Conservation (phyloP, 371 early-diverging fungal species). For the Funneliformis caledonium region DNA sequence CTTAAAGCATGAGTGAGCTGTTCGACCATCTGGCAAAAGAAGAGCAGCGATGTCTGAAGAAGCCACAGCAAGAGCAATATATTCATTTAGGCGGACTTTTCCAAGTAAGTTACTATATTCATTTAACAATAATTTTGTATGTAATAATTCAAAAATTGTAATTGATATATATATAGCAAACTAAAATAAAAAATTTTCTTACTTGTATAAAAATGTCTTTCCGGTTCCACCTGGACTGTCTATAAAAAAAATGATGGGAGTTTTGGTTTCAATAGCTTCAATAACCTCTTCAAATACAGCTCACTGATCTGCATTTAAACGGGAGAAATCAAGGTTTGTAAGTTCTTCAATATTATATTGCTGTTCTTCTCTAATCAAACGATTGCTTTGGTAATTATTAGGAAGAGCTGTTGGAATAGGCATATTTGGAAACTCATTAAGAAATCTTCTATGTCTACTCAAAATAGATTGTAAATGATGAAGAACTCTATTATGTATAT, state of each 20-base stretch:
- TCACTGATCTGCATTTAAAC: background rate
- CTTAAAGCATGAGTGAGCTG: constrained; percentile 45
- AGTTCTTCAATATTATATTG: background rate
- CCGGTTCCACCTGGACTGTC: constrained; percentile 42
- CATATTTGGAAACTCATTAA: constrained; percentile 18
- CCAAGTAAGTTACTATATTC: background rate
- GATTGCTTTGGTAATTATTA: background rate
- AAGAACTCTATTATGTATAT: constrained; percentile 3
- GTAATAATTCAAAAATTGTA: too few relatives aligned
- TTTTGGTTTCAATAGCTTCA: background rate
- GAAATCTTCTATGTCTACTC: background rate
- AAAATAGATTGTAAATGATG: background rate
- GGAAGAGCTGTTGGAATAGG: background rate
- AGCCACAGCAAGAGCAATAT: constrained; percentile 42
- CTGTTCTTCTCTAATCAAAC: constrained; percentile 10
- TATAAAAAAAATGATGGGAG: constrained; percentile 38
- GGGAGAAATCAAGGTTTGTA: background rate
- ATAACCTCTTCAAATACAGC: constrained; percentile 12
- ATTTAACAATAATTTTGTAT: too few relatives aligned
- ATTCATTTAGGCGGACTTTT: background rate
- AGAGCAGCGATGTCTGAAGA: constrained; percentile 46
- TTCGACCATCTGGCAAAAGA: constrained; percentile 45
- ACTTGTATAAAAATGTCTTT: constrained; percentile 40
- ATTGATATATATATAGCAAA: too few relatives aligned
- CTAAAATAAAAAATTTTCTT: too few relatives aligned